A percentile compares a stretch with the other conserved stretches of the same genome.
phyloP scores from a whole-genome alignment of 352 stramenopile species.

The Discostella stelligera region DNA sequence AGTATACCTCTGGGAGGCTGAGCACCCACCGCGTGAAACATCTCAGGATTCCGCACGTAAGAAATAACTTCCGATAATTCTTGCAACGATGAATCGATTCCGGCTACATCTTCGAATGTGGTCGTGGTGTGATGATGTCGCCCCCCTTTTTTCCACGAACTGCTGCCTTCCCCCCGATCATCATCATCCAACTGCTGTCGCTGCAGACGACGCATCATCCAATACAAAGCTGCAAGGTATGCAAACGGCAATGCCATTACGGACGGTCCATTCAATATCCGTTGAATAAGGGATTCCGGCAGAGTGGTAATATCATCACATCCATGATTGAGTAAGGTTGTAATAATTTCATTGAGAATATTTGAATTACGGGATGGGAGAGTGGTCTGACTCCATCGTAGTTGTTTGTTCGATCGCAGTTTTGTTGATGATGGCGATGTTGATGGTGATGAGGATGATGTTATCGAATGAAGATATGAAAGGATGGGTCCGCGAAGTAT shows the following conservation, averaged over 20 bases:
- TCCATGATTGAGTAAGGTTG: slow-evolving; percentile 51
- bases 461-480: slow-evolving; percentile 33
- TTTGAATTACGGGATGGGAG: slow-evolving; percentile 53
- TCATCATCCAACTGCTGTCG: slow-evolving; percentile 32
- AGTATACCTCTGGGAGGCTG: slow-evolving; percentile 85
- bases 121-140: slow-evolving; percentile 1
- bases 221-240: slow-evolving; percentile 72
- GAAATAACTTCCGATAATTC: slow-evolving; percentile 91
- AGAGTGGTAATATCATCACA: slow-evolving; percentile 67
- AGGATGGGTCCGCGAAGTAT: slow-evolving; percentile 43
- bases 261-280: slow-evolving; percentile 47
- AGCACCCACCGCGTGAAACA: slow-evolving; percentile 85
- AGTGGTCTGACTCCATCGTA: slow-evolving; percentile 58
- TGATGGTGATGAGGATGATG: neutral
- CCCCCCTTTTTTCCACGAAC: slow-evolving; percentile 13
- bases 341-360: slow-evolving; percentile 56
- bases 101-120: slow-evolving; percentile 89
- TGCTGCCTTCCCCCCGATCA: neutral
- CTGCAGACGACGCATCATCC: slow-evolving; percentile 55
- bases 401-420: neutral
- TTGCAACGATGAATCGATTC: slow-evolving; percentile 86
- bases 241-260: slow-evolving; percentile 71
- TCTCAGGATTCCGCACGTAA: slow-evolving; percentile 84
- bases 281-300: slow-evolving; percentile 52
- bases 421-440: slow-evolving; percentile 3